Base-by-base conservation (phyloP, 108 stramenopile genomes). In the Licmophora abbreviata region DNA sequence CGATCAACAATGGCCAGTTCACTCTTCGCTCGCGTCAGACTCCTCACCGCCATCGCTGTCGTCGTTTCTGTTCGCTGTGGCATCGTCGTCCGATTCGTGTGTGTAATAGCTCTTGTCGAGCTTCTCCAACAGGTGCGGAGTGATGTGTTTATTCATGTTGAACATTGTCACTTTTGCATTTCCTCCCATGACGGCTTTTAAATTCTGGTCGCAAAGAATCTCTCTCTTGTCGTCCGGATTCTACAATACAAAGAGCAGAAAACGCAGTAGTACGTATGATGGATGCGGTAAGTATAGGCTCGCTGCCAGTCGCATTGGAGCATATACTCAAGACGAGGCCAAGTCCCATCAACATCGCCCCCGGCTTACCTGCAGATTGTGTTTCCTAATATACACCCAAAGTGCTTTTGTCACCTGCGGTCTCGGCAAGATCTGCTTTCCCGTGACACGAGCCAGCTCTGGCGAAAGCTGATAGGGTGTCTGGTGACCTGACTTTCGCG, bases 301-400 rank as follows among this genome's bases (percentile, higher is more conserved):
- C 40, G 37, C 14, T 7, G 52, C 4, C 38, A 10, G 20, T 26
- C 11, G n/a, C n/a, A 45, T 12, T 12, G 44, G 14, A 9, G 17
- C 44, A 41, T 54, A 50, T 12, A 9, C 25, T 9, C 47, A 56
- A 48, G 15, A 17, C 15, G 0, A 4, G 24, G 24, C 21, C 27
- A 34, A 47, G 3, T 50, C 21, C 17, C 40, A 0, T 2, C 21
- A 29, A 33, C 18, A 31, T 8, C 0, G 55, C 74, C 18, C 38
- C 73, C 76, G 71, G n/a, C n/a, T n/a, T n/a, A n/a, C n/a, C n/a
- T 79, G 86, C 50, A 90, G 58, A 38, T 84, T 61, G 50, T 94
- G 68, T n/a, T 64, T 63, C 36, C 85, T 68, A 56, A 94, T 94
- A 61, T 94, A 90, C 1, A 54, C 83, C 93, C 93, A 94, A 12